phyloP scores from a whole-genome alignment of 176 grass and related monocot genomes.

The Coix lacrymajobi region DNA sequence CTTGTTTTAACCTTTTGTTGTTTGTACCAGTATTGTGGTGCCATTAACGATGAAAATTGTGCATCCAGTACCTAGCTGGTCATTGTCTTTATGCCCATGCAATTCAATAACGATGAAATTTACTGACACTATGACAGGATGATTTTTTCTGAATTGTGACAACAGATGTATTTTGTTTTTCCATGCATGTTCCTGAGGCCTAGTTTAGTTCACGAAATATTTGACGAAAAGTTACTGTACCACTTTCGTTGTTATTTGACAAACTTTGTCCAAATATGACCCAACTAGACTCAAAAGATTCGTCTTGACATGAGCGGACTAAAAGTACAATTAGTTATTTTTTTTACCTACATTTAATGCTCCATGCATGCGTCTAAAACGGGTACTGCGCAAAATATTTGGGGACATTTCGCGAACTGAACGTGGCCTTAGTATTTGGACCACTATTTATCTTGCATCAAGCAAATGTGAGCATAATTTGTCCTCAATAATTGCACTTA shows the following conservation, averaged over 20 bases:
- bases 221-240: too few species aligned
- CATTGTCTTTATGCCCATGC: not conserved
- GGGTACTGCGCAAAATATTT: too few species aligned
- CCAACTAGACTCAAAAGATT: too few species aligned
- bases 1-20: not conserved
- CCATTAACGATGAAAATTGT: constrained; percentile 1
- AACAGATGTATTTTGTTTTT: not conserved
- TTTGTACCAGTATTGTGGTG: not conserved
- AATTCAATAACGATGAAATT: not conserved
- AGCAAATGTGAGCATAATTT: not conserved
- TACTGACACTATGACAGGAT: not conserved
- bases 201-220: too few species aligned
- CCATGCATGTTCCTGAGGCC: not conserved
- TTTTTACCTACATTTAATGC: too few species aligned
- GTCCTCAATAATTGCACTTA: not conserved
- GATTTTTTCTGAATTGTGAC: not conserved
- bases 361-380: too few species aligned
- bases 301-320: too few species aligned
- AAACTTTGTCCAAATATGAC: too few species aligned
- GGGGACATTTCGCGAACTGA: too few species aligned
- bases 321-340: too few species aligned
- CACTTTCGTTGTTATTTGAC: too few species aligned
- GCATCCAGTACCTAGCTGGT: not conserved
- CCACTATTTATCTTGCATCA: not conserved
- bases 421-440: not conserved